A percentile compares a stretch with the other conserved stretches of the same genome.
These are phyloP conservation scores for Aureobasidium sp. DNA, from an alignment of 2,329 filamentous ascomycete genomes.

Conservation along the genomic window DNA sequence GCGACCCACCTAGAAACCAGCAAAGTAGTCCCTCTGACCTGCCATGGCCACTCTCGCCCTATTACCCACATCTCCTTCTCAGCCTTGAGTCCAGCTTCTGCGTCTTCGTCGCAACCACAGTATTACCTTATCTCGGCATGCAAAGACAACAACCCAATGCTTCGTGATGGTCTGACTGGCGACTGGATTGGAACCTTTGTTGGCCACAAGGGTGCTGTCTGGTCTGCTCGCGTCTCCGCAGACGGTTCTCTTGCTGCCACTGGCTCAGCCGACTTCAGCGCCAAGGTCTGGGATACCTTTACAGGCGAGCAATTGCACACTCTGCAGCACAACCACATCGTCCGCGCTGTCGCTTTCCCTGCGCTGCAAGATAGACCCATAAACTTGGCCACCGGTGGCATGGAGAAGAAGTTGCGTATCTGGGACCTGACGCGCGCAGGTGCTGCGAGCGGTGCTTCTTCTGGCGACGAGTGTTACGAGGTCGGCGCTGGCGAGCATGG, in stretches of 20 bases:
- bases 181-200: slow-evolving; percentile 98
- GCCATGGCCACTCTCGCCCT: slow-evolving; percentile 87
- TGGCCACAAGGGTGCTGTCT: slow-evolving; percentile 96
- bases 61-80: slow-evolving; percentile 91
- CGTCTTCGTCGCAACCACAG: slow-evolving; percentile 35
- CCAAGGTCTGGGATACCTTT: slow-evolving; percentile 95
- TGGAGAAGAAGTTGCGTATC: slow-evolving; percentile 93
- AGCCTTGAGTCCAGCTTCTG: slow-evolving; percentile 49
- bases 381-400: slow-evolving; percentile 83
- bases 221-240: slow-evolving; percentile 85
- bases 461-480: slow-evolving; percentile 53
- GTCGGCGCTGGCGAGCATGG: slow-evolving; percentile 79
- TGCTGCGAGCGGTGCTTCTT: slow-evolving; percentile 33
- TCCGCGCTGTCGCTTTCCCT: slow-evolving; percentile 80
- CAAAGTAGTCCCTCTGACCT: slow-evolving; percentile 78
- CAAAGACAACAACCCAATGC: slow-evolving; percentile 94
- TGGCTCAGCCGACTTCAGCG: slow-evolving; percentile 83
- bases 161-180: slow-evolving; percentile 89
- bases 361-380: slow-evolving; percentile 58
- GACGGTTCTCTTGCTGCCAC: slow-evolving; percentile 86
- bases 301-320: slow-evolving; percentile 84
- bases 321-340: slow-evolving; percentile 88
- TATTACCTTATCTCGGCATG: slow-evolving; percentile 85
- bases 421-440: slow-evolving; percentile 69
- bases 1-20: slow-evolving; percentile 29